phyloP scores from a whole-genome alignment of 106 monocot species.

The Dioscorea dumetorum region DNA sequence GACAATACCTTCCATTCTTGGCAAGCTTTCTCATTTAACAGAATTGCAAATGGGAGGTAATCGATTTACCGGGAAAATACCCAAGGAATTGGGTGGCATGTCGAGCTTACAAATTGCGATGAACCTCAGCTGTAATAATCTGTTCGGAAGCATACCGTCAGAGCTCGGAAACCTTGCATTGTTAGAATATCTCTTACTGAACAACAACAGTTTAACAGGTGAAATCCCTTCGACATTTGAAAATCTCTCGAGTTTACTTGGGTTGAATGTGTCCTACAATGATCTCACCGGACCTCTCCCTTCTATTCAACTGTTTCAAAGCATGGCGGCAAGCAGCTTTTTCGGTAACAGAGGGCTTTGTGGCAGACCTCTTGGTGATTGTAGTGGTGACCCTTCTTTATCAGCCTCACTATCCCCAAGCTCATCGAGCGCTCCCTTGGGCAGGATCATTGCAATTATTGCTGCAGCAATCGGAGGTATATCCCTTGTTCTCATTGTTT shows the following conservation, averaged over 20 bases:
- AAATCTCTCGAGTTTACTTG: slow-evolving; percentile 74
- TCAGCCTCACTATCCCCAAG: slow-evolving; percentile 10
- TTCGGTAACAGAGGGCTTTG: slow-evolving; percentile 80
- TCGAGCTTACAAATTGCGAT: slow-evolving; percentile 85
- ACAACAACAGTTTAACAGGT: slow-evolving; percentile 76
- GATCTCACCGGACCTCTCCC: slow-evolving; percentile 80
- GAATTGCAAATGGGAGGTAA: slow-evolving; percentile 91
- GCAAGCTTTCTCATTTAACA: slow-evolving; percentile 70
- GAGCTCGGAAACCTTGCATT: slow-evolving; percentile 85
- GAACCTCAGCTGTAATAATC: slow-evolving; percentile 88
- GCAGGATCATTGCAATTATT: slow-evolving; percentile 57
- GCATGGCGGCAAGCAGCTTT: slow-evolving; percentile 61
- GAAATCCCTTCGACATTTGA: slow-evolving; percentile 77
- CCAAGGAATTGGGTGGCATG: slow-evolving; percentile 62
- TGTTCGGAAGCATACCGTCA: slow-evolving; percentile 60
- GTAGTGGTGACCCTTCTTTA: slow-evolving; percentile 28
- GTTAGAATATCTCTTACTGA: slow-evolving; percentile 65
- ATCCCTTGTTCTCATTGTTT: slow-evolving; percentile 69
- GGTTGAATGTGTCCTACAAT: slow-evolving; percentile 81
- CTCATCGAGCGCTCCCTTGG: slow-evolving; percentile 20
- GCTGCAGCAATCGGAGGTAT: slow-evolving; percentile 68
- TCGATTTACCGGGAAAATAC: slow-evolving; percentile 64
- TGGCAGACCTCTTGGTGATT: slow-evolving; percentile 60
- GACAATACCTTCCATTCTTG: slow-evolving; percentile 57
- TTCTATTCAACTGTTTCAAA: slow-evolving; percentile 40